Base-by-base conservation (phyloP, 2,329 filamentous ascomycete species). In the Botrytis paeoniae region DNA sequence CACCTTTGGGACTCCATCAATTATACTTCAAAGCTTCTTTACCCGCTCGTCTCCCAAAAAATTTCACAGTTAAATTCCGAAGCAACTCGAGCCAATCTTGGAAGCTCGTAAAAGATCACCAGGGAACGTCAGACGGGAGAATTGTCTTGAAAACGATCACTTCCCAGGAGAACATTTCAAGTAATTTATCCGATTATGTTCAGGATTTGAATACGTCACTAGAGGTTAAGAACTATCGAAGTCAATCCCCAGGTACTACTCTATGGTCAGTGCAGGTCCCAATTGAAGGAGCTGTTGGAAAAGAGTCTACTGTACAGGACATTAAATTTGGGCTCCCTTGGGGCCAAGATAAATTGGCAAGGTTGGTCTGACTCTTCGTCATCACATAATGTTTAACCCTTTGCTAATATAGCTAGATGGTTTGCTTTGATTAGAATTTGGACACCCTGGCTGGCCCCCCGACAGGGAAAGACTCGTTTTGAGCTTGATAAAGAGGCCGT, bases 381-480 rank as follows among this genome's bases (percentile, higher is more conserved):
- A 16, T 35, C 29, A 51, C 18, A n/a, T 39, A 12, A n/a, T 25
- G 6, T 43, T 29, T 12, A 20, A 18, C 1, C 2, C n/a, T 41
- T 25, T 70, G 57, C 76, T 79, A 35, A 78, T 39, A 25, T 4
- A 43, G 22, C 16, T 71, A 89, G 92, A 77, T 97, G 94, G 89
- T 95, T 97, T 80, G 89, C 93, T 12, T 83, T 97, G 20, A 90
- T 97, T 8, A 89, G 94, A 29, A 85, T 93, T 5, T 96, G 91
- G 89, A 88, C 87, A 48, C 92, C 94, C 1, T 98, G 95, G 95
- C 84, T 97, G 18, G 93, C 92, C 12, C 95, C 95, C n/a, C 86
- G 94, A 57, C 95, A 98, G 80, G 95, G 95, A 20, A 89, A 88
- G 75, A 82, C 84, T 5, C 83, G 83, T 0, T 92, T 97, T 73